Evolutionary conservation across 2,329 filamentous ascomycete genomes (phyloP).

Genomic region (Helicocarpus griseus): DNA sequence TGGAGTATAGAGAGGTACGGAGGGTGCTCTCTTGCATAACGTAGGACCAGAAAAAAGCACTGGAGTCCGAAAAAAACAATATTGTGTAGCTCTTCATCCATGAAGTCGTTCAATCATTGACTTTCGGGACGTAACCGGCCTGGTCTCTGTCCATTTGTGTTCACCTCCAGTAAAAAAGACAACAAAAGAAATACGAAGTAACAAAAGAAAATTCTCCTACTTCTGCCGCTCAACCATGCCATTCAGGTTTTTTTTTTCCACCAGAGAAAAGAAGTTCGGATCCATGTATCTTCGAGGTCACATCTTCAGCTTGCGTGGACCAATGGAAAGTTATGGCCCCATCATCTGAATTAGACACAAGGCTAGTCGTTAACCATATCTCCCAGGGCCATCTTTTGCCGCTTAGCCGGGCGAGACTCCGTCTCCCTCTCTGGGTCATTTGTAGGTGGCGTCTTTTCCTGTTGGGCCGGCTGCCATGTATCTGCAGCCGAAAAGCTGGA

Average conservation of each 20-base stretch:
- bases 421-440: constrained; percentile 1
- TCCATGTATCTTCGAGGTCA: too few relatives aligned
- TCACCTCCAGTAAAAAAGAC: not conserved
- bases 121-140: not conserved
- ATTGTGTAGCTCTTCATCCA: not conserved
- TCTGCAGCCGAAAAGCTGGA: constrained; percentile 1
- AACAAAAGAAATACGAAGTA: not conserved
- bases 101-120: not conserved
- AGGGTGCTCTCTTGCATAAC: not conserved
- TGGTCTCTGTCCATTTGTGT: not conserved
- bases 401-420: constrained; percentile 7
- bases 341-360: too few relatives aligned
- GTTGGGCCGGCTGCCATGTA: not conserved
- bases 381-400: constrained; percentile 13
- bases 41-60: not conserved
- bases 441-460: not conserved
- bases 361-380: constrained; percentile 14
- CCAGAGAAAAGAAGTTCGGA: too few relatives aligned
- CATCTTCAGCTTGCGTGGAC: too few relatives aligned
- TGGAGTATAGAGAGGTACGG: too few relatives aligned
- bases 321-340: too few relatives aligned
- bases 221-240: not conserved
- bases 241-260: not conserved
- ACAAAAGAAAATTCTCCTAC: not conserved
- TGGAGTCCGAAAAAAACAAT: not conserved